Conservation (phyloP, 1,284 basidiomycete species). For the Papiliotrema laurentii region DNA sequence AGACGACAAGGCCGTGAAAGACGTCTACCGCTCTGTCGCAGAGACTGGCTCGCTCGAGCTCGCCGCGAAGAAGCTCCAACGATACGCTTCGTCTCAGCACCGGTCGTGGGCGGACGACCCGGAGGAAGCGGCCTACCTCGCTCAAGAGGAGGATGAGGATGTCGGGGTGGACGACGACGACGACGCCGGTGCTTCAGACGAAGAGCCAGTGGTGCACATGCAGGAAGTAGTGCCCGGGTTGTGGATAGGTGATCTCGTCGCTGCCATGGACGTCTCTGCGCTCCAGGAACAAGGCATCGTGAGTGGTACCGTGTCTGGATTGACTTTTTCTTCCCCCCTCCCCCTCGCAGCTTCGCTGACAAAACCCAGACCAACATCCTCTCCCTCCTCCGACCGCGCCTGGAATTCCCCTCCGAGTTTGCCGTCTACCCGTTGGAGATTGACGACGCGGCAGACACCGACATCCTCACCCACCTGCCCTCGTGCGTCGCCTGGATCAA, state of each 20-base stretch:
- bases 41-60: slow-evolving; percentile 30
- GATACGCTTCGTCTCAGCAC: slow-evolving; percentile 8
- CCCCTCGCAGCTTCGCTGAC: not conserved
- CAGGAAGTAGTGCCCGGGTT: slow-evolving; percentile 43
- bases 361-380: slow-evolving; percentile 40
- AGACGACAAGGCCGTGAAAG: slow-evolving; percentile 35
- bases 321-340: not conserved
- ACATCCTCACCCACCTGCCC: slow-evolving; percentile 70
- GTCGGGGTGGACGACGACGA: slow-evolving; percentile 12
- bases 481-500: slow-evolving; percentile 74
- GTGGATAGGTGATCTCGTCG: slow-evolving; percentile 48
- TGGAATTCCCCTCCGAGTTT: slow-evolving; percentile 33
- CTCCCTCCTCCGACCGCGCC: slow-evolving; percentile 37
- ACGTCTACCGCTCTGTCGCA: slow-evolving; percentile 33
- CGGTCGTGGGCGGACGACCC: slow-evolving; percentile 25
- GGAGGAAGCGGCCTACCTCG: slow-evolving; percentile 17
- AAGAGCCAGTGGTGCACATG: slow-evolving; percentile 32
- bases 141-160: slow-evolving; percentile 14
- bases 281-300: slow-evolving; percentile 40
- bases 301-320: slow-evolving; percentile 16
- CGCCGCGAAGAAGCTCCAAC: slow-evolving; percentile 30
- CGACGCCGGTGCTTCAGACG: slow-evolving; percentile 3
- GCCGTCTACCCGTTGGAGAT: slow-evolving; percentile 40
- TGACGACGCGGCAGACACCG: slow-evolving; percentile 50
- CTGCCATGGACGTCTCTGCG: slow-evolving; percentile 41